Conservation (phyloP, 768 basidiomycete species). For the Mycena epipterygia region DNA sequence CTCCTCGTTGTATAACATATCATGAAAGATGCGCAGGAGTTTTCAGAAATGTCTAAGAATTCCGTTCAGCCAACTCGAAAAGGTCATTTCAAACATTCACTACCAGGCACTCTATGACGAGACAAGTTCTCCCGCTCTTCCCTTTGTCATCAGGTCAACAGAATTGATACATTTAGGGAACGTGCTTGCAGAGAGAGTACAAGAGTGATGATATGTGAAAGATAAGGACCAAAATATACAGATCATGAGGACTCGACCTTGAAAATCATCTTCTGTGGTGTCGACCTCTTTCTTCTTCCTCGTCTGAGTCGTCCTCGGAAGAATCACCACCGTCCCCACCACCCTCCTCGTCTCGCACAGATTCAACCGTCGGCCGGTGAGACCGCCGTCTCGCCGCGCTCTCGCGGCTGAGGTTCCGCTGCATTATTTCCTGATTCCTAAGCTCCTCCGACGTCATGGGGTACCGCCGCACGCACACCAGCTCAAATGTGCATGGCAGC, state of each 20-base stretch:
- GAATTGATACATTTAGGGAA: constrained; percentile 7
- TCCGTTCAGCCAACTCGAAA: too few species aligned
- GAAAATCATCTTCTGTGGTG: constrained; percentile 2
- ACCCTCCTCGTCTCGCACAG: constrained; percentile 28
- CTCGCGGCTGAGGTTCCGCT: constrained; percentile 42
- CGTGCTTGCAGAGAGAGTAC: constrained; percentile 18
- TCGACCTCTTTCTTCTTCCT: constrained; percentile 18
- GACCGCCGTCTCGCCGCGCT: constrained; percentile 36
- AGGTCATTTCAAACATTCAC: too few species aligned
- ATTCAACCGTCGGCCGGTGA: constrained; percentile 20
- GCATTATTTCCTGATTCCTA: constrained; percentile 59
- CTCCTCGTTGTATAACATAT: too few species aligned
- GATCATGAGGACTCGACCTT: background rate
- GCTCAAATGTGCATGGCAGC: constrained; percentile 71
- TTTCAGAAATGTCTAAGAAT: too few species aligned
- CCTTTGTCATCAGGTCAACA: too few species aligned
- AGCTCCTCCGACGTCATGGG: constrained; percentile 65
- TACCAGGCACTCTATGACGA: too few species aligned
- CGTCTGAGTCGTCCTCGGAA: constrained; percentile 14
- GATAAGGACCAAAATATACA: constrained; percentile 23
- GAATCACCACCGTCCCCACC: background rate
- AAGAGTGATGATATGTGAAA: constrained; percentile 29
- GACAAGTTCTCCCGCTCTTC: too few species aligned
- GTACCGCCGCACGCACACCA: constrained; percentile 65
- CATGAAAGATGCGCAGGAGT: too few species aligned